Percentiles rank a stretch among this genome's conserved stretches.
Evolutionary conservation across 305 asterid genomes (phyloP).

Genomic region (Fraxinus velutina): DNA sequence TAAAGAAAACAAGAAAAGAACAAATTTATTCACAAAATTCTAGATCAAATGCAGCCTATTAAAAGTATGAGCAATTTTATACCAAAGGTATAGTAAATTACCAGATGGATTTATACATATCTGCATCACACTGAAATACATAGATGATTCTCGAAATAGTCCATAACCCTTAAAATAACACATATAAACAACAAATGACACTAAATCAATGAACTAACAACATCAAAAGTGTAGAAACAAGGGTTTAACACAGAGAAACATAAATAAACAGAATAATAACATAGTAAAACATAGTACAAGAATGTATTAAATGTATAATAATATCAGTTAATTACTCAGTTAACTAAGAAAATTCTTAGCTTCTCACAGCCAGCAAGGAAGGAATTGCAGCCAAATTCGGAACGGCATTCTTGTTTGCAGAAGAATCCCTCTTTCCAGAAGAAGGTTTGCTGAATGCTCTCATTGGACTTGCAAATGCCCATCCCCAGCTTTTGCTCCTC

Average conservation of each 20-base stretch:
- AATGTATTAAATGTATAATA: conserved; percentile 32
- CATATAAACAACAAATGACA: conserved; percentile 8
- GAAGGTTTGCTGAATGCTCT: conserved; percentile 68
- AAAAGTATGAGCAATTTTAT: background rate
- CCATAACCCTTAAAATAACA: conserved; percentile 10
- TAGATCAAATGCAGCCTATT: background rate
- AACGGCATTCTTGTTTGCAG: conserved; percentile 46
- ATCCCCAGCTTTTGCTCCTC: conserved; percentile 87
- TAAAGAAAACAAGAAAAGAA: background rate
- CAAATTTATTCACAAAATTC: background rate
- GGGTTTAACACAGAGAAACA: conserved; percentile 3
- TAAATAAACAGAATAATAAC: conserved; percentile 30
- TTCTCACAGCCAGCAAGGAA: conserved; percentile 65
- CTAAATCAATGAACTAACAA: conserved; percentile 17
- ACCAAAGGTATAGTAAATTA: background rate
- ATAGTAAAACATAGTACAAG: conserved; percentile 33
- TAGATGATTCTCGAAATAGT: conserved; percentile 22
- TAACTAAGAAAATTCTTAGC: conserved; percentile 29
- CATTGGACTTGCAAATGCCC: conserved; percentile 97
- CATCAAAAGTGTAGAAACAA: conserved; percentile 21
- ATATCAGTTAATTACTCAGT: conserved; percentile 24
- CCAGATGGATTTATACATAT: conserved; percentile 33
- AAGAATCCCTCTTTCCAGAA: conserved; percentile 45
- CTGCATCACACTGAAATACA: conserved; percentile 31
- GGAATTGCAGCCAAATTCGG: conserved; percentile 86